These are phyloP conservation scores for Taphrina confusa DNA, from an alignment of 1,139 yeast genomes.

Conservation along the genomic window DNA sequence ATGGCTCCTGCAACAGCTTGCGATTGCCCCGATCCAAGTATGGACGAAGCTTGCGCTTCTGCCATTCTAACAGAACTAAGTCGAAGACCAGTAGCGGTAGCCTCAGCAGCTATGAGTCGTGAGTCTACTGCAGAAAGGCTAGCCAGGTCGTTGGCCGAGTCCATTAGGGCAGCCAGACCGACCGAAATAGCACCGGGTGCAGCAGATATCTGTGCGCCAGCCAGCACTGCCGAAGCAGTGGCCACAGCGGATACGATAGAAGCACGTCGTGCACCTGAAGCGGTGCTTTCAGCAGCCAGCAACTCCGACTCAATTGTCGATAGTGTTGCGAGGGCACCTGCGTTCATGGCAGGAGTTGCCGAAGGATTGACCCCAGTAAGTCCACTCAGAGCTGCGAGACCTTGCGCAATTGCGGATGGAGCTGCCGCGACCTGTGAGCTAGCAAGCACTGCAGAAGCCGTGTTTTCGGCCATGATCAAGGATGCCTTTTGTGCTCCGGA, in stretches of 20 bases:
- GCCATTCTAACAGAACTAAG: background rate
- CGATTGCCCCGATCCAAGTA: background rate
- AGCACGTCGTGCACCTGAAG: background rate
- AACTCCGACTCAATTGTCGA: background rate
- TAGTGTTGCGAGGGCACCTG: conserved; percentile 1
- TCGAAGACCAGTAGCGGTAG: conserved; percentile 5
- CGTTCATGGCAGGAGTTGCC: background rate
- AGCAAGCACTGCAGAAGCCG: background rate
- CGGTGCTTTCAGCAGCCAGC: conserved; percentile 12
- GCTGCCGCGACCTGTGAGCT: background rate
- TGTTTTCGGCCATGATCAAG: background rate
- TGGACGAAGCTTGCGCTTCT: conserved; percentile 3
- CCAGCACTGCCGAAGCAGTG: conserved; percentile 11
- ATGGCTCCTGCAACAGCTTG: conserved; percentile 6
- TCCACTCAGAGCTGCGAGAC: background rate
- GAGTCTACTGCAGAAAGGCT: conserved; percentile 4
- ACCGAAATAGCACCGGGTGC: conserved; percentile 8
- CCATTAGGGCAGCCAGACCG: background rate
- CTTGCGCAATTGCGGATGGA: conserved; percentile 1
- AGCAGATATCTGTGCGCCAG: conserved; percentile 1
- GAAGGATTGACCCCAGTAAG: background rate
- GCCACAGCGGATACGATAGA: conserved; percentile 3
- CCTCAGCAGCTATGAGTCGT: conserved; percentile 7
- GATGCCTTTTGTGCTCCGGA: conserved; percentile 2
- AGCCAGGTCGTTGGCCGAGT: background rate